Base-by-base conservation (phyloP, 1,284 basidiomycete species). In the Heterobasidion occidentale region DNA sequence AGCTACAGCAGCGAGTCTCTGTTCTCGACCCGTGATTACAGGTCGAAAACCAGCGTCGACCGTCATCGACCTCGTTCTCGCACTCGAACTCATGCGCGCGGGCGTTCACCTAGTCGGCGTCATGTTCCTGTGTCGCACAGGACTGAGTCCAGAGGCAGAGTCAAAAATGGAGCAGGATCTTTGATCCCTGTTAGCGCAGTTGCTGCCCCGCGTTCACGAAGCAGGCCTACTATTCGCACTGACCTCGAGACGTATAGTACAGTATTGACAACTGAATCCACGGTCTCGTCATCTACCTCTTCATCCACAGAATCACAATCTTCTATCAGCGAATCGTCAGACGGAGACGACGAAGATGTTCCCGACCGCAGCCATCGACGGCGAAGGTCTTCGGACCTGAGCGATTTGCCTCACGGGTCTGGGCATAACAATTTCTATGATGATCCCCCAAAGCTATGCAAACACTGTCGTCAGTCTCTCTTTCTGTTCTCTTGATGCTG, bases 391-490 rank as follows among this genome's bases (percentile, higher is more conserved):
- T 49, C 53, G 42, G 36, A 50, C 36, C 20, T 46, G 48, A 48
- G 53, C 20, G 53, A 54, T 8, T 36, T 54, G n/a, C 53, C 46
- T 35, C 34, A 53, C 50, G n/a, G 46, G 9, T 36, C 53, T 47
- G 38, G 54, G 12, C 52, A 55, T 36, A 20, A n/a, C 12, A 48
- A 50, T 17, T 49, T 60, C 35, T 55, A 57, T 14, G 44, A 56
- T 9, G 56, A 52, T 9, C 36, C 56, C 12, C 45, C 56, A 7
- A 46, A 48, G 19, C 50, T 60, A 17, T 61, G 60, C 54, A 57
- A 56, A 34, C 59, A 58, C 45, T 60, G 60, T n/a, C 57, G 60
- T 61, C 54, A n/a, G 60, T 20, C 27, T 45, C 27, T 48, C 20
- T 17, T 20, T 8, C 20, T 35, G 27, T 49, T n/a, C n/a, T n/a